Base-by-base conservation (phyloP, 768 basidiomycete species). In the Naganishia randhawae region DNA sequence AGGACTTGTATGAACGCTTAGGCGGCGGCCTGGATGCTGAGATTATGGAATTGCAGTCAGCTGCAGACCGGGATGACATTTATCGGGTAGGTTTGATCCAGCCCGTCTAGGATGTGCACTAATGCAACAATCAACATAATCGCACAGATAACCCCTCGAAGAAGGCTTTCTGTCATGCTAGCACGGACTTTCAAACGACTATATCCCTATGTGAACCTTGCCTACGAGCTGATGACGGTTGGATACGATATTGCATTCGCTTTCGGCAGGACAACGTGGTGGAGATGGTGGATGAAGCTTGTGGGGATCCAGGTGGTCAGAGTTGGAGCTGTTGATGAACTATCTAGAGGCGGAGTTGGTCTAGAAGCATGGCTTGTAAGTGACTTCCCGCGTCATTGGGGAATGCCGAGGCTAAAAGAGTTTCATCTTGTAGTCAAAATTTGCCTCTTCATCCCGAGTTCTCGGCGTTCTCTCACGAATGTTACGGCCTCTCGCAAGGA, bases 271-370 rank as follows among this genome's bases (percentile, higher is more conserved):
- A 91, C 89, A 19, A 85, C 88, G 6, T 89, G 87, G 75, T 92
- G 95, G 80, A 85, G 94, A 72, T 93, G 95, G 14, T 98, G 94
- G 94, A 81, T 96, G 57, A 82, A 85, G 27, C 89, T 89, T 88
- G 85, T 93, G 50, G 88, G 91, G 7, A 82, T 95, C 8, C 89
- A 91, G 73, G 80, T 97, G 17, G 87, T 90, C 41, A 85, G 96
- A 50, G 82, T 93, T 65, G 85, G 87, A 32, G 81, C 92, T 93
- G 77, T 84, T 89, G 70, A 91, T 92, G 74, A 81, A 88, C 71
- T 62, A 22, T 62, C 54, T n/a, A n/a, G n/a, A 57, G 57, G 68
- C 71, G 51, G 65, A 25, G 3, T n/a, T 3, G 37, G 57, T 13
- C 27, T 42, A 1, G 33, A 61, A 2, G 1, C 57, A 13, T 61